Conservation (phyloP, 495 filamentous ascomycete species). For the Aspergillus cavernicola region DNA sequence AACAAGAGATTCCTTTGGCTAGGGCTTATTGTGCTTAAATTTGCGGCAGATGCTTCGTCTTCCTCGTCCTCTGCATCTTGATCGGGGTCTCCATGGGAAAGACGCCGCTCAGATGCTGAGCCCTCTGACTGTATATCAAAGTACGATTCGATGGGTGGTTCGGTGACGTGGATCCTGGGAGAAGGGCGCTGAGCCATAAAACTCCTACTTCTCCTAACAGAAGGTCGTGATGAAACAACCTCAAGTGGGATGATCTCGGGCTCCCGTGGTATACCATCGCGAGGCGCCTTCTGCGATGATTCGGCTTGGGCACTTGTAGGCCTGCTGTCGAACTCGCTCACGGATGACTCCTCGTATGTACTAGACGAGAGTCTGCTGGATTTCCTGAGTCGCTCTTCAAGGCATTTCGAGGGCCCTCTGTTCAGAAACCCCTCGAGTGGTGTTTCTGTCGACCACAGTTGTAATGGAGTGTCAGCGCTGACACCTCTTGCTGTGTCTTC, state of each 20-base stretch:
- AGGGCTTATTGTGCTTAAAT: background rate
- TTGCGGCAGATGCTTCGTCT: background rate
- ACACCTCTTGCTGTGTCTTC: constrained; percentile 45
- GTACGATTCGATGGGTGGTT: constrained; percentile 23
- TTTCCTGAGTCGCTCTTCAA: constrained; percentile 27
- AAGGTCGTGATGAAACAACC: constrained; percentile 16
- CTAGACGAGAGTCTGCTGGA: constrained; percentile 20
- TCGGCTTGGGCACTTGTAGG: constrained; percentile 20
- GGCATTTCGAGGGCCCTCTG: constrained; percentile 27
- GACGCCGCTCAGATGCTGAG: constrained; percentile 1
- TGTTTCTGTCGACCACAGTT: constrained; percentile 52
- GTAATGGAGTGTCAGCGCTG: constrained; percentile 41
- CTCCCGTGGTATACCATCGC: constrained; percentile 12
- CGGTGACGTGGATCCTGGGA: constrained; percentile 34
- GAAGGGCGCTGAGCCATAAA: constrained; percentile 21
- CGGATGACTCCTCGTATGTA: constrained; percentile 29
- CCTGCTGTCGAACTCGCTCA: constrained; percentile 34
- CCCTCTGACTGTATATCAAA: constrained; percentile 19
- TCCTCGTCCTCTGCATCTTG: background rate
- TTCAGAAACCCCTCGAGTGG: constrained; percentile 45
- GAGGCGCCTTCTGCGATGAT: constrained; percentile 1
- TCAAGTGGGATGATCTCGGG: constrained; percentile 7
- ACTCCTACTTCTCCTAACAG: constrained; percentile 25
- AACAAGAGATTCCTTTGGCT: constrained; percentile 12
- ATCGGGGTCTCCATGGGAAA: background rate